Evolutionary conservation across 1,284 basidiomycete species (phyloP), one percentile per base, ranked within the genome.

Genomic region (Cryptococcus sp.): DNA sequence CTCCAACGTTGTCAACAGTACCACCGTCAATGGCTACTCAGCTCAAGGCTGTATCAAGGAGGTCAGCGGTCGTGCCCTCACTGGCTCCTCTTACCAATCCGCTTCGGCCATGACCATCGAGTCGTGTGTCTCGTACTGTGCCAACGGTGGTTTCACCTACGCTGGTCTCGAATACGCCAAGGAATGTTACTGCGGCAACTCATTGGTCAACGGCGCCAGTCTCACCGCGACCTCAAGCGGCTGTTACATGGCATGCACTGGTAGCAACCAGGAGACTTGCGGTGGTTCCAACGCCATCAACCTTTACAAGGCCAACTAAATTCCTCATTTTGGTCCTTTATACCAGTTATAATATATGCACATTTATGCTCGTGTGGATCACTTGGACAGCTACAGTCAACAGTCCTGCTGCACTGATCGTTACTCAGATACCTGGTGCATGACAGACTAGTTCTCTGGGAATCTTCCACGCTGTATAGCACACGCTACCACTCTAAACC

Each of bases 251-350:
- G 11, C 59, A 8, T 69, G 68, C 50, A 58, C 57, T 7, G 63
- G 62, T 41, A 50, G 56, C 50, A 46, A 50, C 11, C 41, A 27
- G 11, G 57, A 60, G 38, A 56, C 38, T 49, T 68, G 66, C 46
- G 66, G 66, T 58, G 66, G 66, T 41, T 55, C 66, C 59, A 62
- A 65, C 48, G 61, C 64, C 22, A 56, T 68, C 54, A 57, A 55
- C 42, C 53, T 64, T 6, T 67, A 61, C 55, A n/a, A 45, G 42
- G 22, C 42, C 27, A 5, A 20, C 27, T 50, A 50, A 8, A 10
- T 35, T 35, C 31, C 31, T 35, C 31, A 35, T 35, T 35, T 35
- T 35, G 31, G 31, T 10, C 31, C 7, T 13, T 35, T 4, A 35
- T 35, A 35, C 8, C 31, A 35, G 31, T 35, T 35, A 35, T 35